Evolutionary conservation across 768 basidiomycete species (phyloP).

Genomic region (Mycena sanguinolenta): DNA sequence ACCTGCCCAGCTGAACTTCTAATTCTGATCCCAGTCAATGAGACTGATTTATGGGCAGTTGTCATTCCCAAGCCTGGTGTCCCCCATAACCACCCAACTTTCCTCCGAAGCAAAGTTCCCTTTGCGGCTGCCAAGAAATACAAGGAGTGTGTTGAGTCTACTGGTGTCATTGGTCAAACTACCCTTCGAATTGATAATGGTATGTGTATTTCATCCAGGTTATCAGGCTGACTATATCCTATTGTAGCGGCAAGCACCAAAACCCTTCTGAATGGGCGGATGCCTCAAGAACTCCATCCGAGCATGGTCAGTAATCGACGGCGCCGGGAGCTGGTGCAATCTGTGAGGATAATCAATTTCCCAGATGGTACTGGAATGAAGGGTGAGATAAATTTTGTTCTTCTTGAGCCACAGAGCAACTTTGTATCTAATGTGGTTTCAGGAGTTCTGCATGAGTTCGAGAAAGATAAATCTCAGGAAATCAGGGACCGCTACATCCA

Average conservation of each 20-base stretch:
- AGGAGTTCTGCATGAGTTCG: constrained; percentile 1
- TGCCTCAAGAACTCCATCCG: background rate
- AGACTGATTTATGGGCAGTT: constrained; percentile 1
- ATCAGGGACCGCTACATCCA: constrained; percentile 12
- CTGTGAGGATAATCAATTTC: background rate
- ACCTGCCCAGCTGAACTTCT: background rate
- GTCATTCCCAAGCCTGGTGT: constrained; percentile 3
- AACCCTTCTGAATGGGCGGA: background rate
- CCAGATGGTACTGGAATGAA: too few species aligned
- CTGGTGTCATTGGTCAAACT: background rate
- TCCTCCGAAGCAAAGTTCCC: background rate
- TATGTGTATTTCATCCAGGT: background rate
- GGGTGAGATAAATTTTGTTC: background rate
- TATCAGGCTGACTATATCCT: background rate
- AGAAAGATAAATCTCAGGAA: background rate
- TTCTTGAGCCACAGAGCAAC: background rate
- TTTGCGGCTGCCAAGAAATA: background rate
- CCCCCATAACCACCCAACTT: constrained; percentile 4
- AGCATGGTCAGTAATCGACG: constrained; percentile 3
- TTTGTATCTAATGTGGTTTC: background rate
- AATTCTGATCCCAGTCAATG: constrained; percentile 1
- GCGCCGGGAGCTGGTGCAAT: background rate
- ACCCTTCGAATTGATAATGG: background rate
- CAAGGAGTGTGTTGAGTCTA: background rate
- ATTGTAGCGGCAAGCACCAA: background rate